A percentile compares a stretch with the other conserved stretches of the same genome.
phyloP scores from a whole-genome alignment of 345 rosid species.

The Mallotus nudiflorus region DNA sequence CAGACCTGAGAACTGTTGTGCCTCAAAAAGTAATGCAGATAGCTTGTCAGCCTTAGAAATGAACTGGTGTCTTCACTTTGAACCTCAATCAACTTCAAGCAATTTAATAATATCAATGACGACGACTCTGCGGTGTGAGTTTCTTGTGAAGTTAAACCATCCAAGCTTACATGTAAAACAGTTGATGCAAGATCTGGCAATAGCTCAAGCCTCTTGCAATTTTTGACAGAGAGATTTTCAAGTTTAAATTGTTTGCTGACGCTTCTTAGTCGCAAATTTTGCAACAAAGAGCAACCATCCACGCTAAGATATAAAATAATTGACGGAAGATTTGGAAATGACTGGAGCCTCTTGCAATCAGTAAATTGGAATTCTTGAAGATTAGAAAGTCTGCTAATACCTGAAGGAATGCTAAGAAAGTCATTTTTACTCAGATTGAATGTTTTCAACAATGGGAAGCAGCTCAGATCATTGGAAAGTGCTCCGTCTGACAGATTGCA shows the following conservation, averaged over 20 bases:
- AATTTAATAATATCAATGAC: background rate
- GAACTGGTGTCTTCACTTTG: background rate
- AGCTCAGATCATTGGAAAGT: constrained; percentile 15
- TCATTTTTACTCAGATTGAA: constrained; percentile 13
- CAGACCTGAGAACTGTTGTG: constrained; percentile 14
- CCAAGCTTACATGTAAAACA: background rate
- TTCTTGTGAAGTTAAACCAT: constrained; percentile 7
- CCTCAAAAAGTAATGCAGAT: constrained; percentile 10
- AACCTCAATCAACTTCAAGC: constrained; percentile 1
- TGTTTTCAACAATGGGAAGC: constrained; percentile 8
- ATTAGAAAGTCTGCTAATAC: constrained; percentile 9
- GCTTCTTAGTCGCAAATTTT: background rate
- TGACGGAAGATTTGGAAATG: constrained; percentile 28
- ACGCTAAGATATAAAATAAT: constrained; percentile 13
- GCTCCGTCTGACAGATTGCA: constrained; percentile 13
- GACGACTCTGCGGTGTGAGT: background rate
- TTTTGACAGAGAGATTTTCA: background rate
- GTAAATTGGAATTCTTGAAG: constrained; percentile 11
- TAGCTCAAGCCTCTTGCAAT: background rate
- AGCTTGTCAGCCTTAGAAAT: background rate
- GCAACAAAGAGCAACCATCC: constrained; percentile 1
- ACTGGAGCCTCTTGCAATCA: constrained; percentile 15
- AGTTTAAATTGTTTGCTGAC: constrained; percentile 4
- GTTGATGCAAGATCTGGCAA: background rate
- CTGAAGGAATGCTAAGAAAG: constrained; percentile 11